phyloP scores from a whole-genome alignment of 768 basidiomycete genomes.

The Hygrocybe coccinea region DNA sequence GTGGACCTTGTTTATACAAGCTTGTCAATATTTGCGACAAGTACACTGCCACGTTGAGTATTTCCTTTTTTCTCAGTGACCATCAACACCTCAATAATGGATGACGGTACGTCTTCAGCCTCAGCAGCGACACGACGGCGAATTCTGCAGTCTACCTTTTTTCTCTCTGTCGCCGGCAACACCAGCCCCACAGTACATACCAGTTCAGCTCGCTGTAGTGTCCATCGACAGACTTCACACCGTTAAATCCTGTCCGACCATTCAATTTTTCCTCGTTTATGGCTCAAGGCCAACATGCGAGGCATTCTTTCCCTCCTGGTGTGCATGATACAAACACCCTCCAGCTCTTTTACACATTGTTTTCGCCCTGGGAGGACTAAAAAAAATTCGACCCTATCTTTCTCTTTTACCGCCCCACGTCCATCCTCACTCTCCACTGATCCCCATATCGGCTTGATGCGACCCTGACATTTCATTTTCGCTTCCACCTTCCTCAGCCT shows the following conservation, averaged over 20 bases:
- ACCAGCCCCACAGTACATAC: slow-evolving; percentile 9
- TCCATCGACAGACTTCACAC: slow-evolving; percentile 21
- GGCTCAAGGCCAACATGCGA: slow-evolving; percentile 41
- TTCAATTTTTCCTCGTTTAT: slow-evolving; percentile 31
- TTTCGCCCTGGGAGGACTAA: neutral
- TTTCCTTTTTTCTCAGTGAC: neutral
- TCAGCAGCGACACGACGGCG: slow-evolving; percentile 53
- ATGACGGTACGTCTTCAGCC: slow-evolving; percentile 81
- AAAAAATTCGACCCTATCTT: neutral
- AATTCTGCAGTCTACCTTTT: slow-evolving; percentile 42
- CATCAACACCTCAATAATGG: slow-evolving; percentile 34
- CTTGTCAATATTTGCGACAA: no score
- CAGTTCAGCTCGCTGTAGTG: slow-evolving; percentile 18
- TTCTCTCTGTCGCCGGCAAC: slow-evolving; percentile 20
- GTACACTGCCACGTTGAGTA: no score
- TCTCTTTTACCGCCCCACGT: neutral
- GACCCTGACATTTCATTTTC: slow-evolving; percentile 15
- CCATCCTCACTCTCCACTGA: slow-evolving; percentile 2
- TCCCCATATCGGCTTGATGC: slow-evolving; percentile 7
- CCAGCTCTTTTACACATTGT: neutral
- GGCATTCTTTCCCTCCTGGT: neutral
- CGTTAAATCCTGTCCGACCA: slow-evolving; percentile 6
- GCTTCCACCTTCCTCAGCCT: slow-evolving; percentile 46
- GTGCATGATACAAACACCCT: neutral
- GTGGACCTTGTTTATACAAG: no score